A percentile compares a stretch with the other conserved stretches of the same genome.
Conservation (phyloP, 192 early-diverging fungal genomes). For the Funneliformis geosporum region DNA sequence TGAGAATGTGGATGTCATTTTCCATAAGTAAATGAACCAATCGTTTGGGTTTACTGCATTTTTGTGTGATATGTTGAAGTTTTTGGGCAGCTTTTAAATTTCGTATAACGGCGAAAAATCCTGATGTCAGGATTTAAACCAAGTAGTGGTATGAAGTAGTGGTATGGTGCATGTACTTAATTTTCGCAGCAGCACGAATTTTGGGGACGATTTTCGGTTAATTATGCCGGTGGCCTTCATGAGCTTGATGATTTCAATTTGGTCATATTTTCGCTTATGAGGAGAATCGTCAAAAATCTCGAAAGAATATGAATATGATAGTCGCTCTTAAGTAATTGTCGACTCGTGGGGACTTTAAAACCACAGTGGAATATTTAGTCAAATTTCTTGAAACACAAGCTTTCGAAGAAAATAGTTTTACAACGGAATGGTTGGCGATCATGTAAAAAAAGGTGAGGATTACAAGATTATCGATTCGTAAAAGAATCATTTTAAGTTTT, state of each 20-base stretch:
- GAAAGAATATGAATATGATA: conserved; percentile 97
- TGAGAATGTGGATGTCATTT: no score
- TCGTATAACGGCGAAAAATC: conserved; percentile 99
- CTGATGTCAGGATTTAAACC: conserved; percentile 99
- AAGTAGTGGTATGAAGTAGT: no score
- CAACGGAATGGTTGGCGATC: conserved; percentile 94
- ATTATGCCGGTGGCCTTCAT: conserved; percentile 91
- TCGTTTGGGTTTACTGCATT: no score
- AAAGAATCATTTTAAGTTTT: no score
- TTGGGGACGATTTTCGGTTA: conserved; percentile 99
- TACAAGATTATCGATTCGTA: no score
- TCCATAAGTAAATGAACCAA: no score
- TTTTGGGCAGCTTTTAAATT: no score
- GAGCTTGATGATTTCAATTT: conserved; percentile 99
- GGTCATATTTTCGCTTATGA: conserved; percentile 99
- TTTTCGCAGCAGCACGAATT: conserved; percentile 94
- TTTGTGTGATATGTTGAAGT: no score
- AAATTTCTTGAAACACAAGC: conserved; percentile 88
- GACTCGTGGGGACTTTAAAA: conserved; percentile 98
- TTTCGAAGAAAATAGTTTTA: conserved; percentile 89
- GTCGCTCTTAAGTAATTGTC: conserved; percentile 97
- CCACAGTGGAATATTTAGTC: conserved; percentile 96
- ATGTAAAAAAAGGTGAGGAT: conserved; percentile 84
- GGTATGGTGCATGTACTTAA: conserved; percentile 98
- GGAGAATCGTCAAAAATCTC: conserved; percentile 86